Percentiles rank a stretch among this genome's conserved stretches.
These are phyloP conservation scores for Nymphaea colorata DNA, from an alignment of 164 flowering plant genomes.

Conservation along the genomic window DNA sequence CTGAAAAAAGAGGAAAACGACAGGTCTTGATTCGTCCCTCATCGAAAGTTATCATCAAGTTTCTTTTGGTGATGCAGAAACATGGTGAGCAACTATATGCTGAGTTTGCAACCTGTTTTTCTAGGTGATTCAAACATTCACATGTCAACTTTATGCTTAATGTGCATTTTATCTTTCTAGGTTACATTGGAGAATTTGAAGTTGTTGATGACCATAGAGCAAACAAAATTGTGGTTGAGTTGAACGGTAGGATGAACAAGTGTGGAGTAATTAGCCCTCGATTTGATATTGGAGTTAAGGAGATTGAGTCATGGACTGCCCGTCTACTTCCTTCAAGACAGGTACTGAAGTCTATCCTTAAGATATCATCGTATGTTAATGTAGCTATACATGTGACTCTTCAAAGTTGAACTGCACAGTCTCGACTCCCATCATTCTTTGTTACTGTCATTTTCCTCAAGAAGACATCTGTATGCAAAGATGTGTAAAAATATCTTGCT, in stretches of 20 bases:
- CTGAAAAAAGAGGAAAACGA: conserved; percentile 58
- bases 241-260: conserved; percentile 61
- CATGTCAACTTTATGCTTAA: not conserved
- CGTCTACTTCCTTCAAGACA: conserved; percentile 62
- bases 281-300: conserved; percentile 60
- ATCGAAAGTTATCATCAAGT: conserved; percentile 59
- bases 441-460: no score
- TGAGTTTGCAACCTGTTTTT: not conserved
- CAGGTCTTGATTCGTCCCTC: conserved; percentile 75
- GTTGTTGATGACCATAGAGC: conserved; percentile 59
- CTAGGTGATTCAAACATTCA: not conserved
- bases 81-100: conserved; percentile 26
- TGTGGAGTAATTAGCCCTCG: conserved; percentile 70
- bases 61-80: conserved; percentile 58
- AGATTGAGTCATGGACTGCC: conserved; percentile 65
- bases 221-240: conserved; percentile 55
- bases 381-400: no score
- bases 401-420: no score
- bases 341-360: conserved; percentile 13
- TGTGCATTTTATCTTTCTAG: conserved; percentile 10
- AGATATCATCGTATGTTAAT: no score
- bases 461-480: no score
- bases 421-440: no score
- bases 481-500: no score
- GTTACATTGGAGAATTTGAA: conserved; percentile 66